These are phyloP conservation scores for Cardamine chenopodiifolia DNA, from an alignment of 345 rosid genomes.

Conservation along the genomic window DNA sequence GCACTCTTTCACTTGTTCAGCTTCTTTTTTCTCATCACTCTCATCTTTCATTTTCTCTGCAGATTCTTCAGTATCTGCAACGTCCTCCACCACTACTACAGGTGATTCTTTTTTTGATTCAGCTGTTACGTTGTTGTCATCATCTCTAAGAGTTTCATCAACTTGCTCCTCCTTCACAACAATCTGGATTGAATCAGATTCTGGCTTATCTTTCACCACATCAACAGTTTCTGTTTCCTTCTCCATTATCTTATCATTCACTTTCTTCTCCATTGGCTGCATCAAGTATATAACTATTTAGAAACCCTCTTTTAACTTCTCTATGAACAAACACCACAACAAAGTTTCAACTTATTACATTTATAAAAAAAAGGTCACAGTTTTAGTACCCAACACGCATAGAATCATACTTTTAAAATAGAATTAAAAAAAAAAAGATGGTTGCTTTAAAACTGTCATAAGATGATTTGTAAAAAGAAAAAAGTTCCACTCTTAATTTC, in stretches of 20 bases:
- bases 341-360: neutral
- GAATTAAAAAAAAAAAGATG: neutral
- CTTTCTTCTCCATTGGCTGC: constrained; percentile 36
- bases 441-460: neutral
- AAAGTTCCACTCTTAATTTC: neutral
- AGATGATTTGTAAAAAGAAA: neutral
- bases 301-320: neutral
- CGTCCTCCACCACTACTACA: constrained; percentile 14
- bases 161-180: neutral
- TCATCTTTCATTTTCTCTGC: constrained; percentile 3
- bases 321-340: neutral
- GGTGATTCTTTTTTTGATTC: constrained; percentile 20
- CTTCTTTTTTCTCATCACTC: neutral
- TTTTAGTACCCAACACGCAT: constrained; percentile 1
- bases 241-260: constrained; percentile 19
- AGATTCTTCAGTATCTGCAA: neutral
- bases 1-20: constrained; percentile 17
- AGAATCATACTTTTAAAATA: neutral
- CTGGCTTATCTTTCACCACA: constrained; percentile 1
- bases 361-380: neutral
- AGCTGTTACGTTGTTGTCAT: constrained; percentile 2
- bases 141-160: neutral
- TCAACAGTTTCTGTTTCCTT: constrained; percentile 26
- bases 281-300: neutral
- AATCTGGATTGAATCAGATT: neutral